Evolutionary conservation across 345 rosid genomes (phyloP).

Genomic region (Limnanthes douglasii): DNA sequence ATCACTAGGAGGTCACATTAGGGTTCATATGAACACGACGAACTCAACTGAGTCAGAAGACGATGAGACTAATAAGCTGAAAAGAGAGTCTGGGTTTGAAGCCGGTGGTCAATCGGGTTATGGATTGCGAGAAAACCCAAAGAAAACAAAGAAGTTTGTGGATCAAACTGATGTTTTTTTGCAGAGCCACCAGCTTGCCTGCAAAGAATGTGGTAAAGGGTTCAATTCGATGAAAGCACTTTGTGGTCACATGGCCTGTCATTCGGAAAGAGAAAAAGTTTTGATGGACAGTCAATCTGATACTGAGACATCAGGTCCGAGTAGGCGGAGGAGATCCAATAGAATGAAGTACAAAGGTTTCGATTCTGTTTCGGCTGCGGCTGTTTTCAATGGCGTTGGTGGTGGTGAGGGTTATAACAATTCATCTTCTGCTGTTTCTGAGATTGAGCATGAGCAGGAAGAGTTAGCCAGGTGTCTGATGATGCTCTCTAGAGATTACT

Average conservation of each 20-base stretch:
- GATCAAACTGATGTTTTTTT: slow-evolving; percentile 23
- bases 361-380: slow-evolving; percentile 9
- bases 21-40: slow-evolving; percentile 51
- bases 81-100: slow-evolving; percentile 17
- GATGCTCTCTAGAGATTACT: slow-evolving; percentile 80
- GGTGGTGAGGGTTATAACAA: slow-evolving; percentile 1
- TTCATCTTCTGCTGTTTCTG: slow-evolving; percentile 38
- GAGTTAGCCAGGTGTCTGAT: slow-evolving; percentile 68
- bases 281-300: slow-evolving; percentile 52
- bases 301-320: slow-evolving; percentile 52
- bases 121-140: slow-evolving; percentile 57
- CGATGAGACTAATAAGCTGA: slow-evolving; percentile 20
- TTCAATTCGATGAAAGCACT: slow-evolving; percentile 75
- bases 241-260: slow-evolving; percentile 90
- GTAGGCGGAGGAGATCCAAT: slow-evolving; percentile 46
- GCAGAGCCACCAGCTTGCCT: slow-evolving; percentile 22
- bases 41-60: slow-evolving; percentile 24
- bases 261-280: slow-evolving; percentile 45
- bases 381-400: too few relatives aligned
- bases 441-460: slow-evolving; percentile 63
- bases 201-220: slow-evolving; percentile 84
- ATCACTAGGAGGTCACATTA: slow-evolving; percentile 82
- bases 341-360: slow-evolving; percentile 27
- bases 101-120: slow-evolving; percentile 40
- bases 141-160: slow-evolving; percentile 35